Evolutionary conservation across 495 filamentous ascomycete genomes (phyloP).

Genomic region (Entonaema liquescens): DNA sequence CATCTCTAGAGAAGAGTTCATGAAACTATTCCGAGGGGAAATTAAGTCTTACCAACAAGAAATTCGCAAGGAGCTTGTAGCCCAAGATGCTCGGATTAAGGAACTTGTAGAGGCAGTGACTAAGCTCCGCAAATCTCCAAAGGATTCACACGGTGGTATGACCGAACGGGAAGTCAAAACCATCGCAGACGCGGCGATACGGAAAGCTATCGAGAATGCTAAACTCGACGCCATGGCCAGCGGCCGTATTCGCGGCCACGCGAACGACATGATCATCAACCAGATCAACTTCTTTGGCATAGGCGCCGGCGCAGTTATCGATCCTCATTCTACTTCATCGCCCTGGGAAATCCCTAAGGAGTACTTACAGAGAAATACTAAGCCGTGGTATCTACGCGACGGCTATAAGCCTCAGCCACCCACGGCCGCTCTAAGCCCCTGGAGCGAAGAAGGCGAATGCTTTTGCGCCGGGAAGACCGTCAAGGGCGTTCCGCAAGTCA

Average conservation of each 20-base stretch:
- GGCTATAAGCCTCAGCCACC: constrained; percentile 41
- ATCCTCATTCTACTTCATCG: constrained; percentile 42
- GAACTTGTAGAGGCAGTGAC: constrained; percentile 11
- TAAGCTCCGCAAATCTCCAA: constrained; percentile 7
- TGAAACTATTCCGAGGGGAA: constrained; percentile 31
- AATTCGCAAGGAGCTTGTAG: constrained; percentile 39
- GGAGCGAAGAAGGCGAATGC: constrained; percentile 71
- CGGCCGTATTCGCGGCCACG: constrained; percentile 39
- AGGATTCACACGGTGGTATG: background rate
- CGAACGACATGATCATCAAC: constrained; percentile 43
- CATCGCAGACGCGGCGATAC: constrained; percentile 43
- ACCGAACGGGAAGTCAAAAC: constrained; percentile 41
- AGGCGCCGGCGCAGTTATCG: constrained; percentile 49
- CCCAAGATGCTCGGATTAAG: constrained; percentile 35
- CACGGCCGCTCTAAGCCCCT: constrained; percentile 59
- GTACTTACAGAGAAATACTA: constrained; percentile 11
- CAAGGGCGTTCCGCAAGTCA: constrained; percentile 31
- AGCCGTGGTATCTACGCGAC: constrained; percentile 38
- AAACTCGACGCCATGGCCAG: constrained; percentile 48
- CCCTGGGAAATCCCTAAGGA: constrained; percentile 33
- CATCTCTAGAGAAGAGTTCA: constrained; percentile 47
- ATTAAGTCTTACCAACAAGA: constrained; percentile 32
- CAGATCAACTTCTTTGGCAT: constrained; percentile 54
- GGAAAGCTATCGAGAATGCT: constrained; percentile 45
- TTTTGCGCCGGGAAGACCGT: constrained; percentile 64